Conservation (phyloP, 768 basidiomycete species). For the Lyophyllum semitale region DNA sequence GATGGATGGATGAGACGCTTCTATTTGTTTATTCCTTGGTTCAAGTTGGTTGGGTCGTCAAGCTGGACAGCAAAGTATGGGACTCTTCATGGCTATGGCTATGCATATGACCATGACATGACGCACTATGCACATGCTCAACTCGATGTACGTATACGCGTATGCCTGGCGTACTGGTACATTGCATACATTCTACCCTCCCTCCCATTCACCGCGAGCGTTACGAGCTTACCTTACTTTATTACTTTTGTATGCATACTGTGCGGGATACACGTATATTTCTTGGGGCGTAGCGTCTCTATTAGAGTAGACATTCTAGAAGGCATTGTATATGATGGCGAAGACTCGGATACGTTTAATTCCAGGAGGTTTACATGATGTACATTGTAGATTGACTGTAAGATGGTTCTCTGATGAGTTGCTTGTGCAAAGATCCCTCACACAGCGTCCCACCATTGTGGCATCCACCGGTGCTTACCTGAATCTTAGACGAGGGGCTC, state of each 20-base stretch:
- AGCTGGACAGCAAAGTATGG: background rate
- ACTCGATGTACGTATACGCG: background rate
- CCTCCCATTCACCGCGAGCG: background rate
- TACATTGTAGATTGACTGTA: too few relatives aligned
- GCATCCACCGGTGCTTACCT: too few relatives aligned
- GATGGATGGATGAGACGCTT: background rate
- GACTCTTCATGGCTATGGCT: background rate
- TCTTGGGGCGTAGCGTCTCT: background rate
- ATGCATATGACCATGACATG: background rate
- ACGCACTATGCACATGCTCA: background rate
- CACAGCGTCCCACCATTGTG: too few relatives aligned
- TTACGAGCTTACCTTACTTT: background rate
- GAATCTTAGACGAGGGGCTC: too few relatives aligned
- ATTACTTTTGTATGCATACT: slow-evolving; percentile 12
- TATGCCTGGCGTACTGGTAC: slow-evolving; percentile 7
- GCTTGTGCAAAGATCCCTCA: too few relatives aligned
- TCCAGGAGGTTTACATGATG: too few relatives aligned
- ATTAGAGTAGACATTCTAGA: background rate
- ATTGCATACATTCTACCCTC: slow-evolving; percentile 9
- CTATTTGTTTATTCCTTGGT: background rate
- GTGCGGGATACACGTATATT: background rate
- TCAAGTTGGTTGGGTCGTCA: background rate
- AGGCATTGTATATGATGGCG: background rate
- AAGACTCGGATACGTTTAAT: too few relatives aligned
- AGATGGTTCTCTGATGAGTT: background rate